A percentile compares a stretch with the other conserved stretches of the same genome.
phyloP scores from a whole-genome alignment of 106 monocot genomes.

The Dendrobium huoshanense region DNA sequence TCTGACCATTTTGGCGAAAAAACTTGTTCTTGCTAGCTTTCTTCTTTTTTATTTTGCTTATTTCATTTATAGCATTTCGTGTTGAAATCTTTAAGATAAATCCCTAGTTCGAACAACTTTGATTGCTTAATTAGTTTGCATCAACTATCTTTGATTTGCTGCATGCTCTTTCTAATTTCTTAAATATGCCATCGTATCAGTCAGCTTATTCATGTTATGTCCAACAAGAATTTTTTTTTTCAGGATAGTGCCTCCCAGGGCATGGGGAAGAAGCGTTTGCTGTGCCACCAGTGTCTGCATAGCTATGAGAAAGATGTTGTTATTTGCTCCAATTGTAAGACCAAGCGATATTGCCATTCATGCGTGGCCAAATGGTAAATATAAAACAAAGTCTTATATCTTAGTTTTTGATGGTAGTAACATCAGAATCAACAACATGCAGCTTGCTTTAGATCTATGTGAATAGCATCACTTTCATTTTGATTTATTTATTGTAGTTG shows the following conservation, averaged over 20 bases:
- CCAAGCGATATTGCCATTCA: not conserved
- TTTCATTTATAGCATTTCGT: no score
- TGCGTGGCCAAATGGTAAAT: conserved; percentile 6
- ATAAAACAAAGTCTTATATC: not conserved
- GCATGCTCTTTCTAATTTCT: not conserved
- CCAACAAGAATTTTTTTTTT: not conserved
- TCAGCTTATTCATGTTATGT: not conserved
- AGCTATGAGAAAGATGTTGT: conserved; percentile 3
- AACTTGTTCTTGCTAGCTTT: no score
- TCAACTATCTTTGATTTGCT: not conserved
- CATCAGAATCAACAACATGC: not conserved
- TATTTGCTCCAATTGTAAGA: not conserved
- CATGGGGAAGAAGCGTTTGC: conserved; percentile 4
- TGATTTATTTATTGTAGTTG: not conserved
- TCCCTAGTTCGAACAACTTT: no score
- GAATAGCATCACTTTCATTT: not conserved
- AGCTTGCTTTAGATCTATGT: not conserved
- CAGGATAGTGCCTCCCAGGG: not conserved
- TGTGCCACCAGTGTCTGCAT: conserved; percentile 4
- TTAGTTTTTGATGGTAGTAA: not conserved
- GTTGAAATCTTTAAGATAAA: no score
- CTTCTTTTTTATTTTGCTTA: no score
- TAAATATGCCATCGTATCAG: not conserved
- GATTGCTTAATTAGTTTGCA: no score
- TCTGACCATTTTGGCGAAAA: no score